Evolutionary conservation across 75 land plant species (phyloP).

Genomic region (Ceratopteris richardii): DNA sequence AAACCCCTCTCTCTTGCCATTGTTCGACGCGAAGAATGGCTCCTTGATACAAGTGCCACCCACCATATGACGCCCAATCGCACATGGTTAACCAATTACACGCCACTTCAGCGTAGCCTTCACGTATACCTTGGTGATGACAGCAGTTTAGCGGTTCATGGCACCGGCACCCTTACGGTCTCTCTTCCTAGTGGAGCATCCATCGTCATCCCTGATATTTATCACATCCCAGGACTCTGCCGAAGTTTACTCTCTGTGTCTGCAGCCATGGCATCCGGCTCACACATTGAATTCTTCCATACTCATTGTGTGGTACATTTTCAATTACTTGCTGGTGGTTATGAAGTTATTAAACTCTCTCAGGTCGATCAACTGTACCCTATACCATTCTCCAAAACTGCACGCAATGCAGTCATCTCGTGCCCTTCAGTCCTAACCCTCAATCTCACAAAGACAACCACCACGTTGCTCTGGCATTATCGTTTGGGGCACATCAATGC

Average conservation of each 20-base stretch:
- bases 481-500: constrained; percentile 26
- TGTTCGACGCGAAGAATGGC: not conserved
- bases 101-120: not conserved
- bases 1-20: not conserved
- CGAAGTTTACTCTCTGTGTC: not conserved
- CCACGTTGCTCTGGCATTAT: constrained; percentile 16
- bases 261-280: not conserved
- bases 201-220: not conserved
- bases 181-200: constrained; percentile 1
- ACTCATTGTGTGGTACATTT: not conserved
- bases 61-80: constrained; percentile 2
- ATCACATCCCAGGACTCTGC: constrained; percentile 1
- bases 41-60: not conserved
- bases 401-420: not conserved
- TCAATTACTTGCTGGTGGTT: not conserved
- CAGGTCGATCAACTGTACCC: not conserved
- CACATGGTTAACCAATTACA: not conserved
- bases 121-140: not conserved
- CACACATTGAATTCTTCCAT: constrained; percentile 6
- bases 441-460: constrained; percentile 13
- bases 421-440: not conserved
- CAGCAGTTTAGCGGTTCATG: not conserved
- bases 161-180: not conserved
- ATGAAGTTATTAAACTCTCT: not conserved
- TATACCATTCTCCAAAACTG: not conserved